These are phyloP conservation scores for Annona squamosa DNA, from an alignment of 164 flowering plant genomes.

Conservation along the genomic window DNA sequence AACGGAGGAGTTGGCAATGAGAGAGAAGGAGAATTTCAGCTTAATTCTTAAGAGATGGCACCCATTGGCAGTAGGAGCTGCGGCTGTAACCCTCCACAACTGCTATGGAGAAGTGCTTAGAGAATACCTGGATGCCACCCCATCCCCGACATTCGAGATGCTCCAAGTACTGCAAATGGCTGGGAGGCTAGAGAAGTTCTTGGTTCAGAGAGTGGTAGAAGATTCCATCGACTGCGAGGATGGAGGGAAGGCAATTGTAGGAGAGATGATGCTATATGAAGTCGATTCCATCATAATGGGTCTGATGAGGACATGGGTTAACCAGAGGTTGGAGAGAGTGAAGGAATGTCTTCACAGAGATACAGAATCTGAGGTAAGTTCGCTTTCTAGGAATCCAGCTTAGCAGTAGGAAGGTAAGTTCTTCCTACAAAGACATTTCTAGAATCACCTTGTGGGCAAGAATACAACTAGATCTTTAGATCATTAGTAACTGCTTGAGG, in stretches of 20 bases:
- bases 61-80: constrained; percentile 60
- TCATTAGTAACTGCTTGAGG: background rate
- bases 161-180: constrained; percentile 61
- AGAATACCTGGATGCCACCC: constrained; percentile 45
- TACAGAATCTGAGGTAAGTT: constrained; percentile 74
- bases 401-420: background rate
- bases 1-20: constrained; percentile 59
- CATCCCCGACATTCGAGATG: constrained; percentile 39
- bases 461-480: background rate
- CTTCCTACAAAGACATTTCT: background rate
- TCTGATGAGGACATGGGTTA: constrained; percentile 60
- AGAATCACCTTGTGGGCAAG: background rate
- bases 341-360: constrained; percentile 47
- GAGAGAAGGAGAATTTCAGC: constrained; percentile 72
- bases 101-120: constrained; percentile 67
- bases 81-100: constrained; percentile 69
- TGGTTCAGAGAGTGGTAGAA: constrained; percentile 83
- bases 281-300: constrained; percentile 52
- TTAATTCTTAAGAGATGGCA: constrained; percentile 75
- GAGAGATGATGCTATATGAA: constrained; percentile 83
- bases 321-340: constrained; percentile 40
- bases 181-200: constrained; percentile 70
- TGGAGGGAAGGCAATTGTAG: constrained; percentile 67
- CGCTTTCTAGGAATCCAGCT: background rate
- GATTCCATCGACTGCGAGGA: constrained; percentile 77